Evolutionary conservation across 1,139 yeast genomes (phyloP), one percentile per base, ranked within the genome.

Genomic region (Zygosaccharomyces sapae): DNA sequence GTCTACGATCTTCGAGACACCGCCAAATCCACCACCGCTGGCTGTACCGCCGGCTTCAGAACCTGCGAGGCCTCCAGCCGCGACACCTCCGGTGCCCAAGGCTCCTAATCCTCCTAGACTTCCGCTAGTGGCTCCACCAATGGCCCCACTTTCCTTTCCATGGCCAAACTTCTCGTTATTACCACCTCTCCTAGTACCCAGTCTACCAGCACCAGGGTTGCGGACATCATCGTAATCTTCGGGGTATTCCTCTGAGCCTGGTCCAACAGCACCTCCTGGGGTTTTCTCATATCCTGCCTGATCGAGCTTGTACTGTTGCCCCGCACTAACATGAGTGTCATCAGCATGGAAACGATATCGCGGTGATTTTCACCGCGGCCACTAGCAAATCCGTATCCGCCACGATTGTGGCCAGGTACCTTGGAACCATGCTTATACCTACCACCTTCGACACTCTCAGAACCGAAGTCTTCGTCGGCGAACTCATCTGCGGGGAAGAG

Each of bases 221-320:
- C 33, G 25, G 5, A 25, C 16, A 33, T 38, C 41, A 18, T 27
- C 41, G 22, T 38, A 38, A 13, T 13, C 41, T 24, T 38, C 41
- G 16, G 41, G 41, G 24, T 38, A 38, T 8, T 27, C 41, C 8
- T 19, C 25, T 9, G 41, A 25, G 8, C 41, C 41, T 9, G 41
- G 41, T 5, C 41, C 41, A 20, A 38, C 34, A 4, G 20, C 29
- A 22, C 34, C 25, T n/a, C 34, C 41, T 4, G 41, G 13, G 5
- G 33, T 12, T 33, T 29, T 38, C 9, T 22, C 24, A 16, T 38
- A 38, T 6, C 41, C 41, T 5, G 34, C 34, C 9, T 33, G 41
- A 24, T 38, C 41, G 9, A 13, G 34, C 9, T 18, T 18, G 20
- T 24, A 29, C 16, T 38, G 33, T 12, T 25, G 16, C 10, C 31